These are phyloP conservation scores for Thymus quinquecostatus DNA, from an alignment of 257 asterid species.

Conservation along the genomic window DNA sequence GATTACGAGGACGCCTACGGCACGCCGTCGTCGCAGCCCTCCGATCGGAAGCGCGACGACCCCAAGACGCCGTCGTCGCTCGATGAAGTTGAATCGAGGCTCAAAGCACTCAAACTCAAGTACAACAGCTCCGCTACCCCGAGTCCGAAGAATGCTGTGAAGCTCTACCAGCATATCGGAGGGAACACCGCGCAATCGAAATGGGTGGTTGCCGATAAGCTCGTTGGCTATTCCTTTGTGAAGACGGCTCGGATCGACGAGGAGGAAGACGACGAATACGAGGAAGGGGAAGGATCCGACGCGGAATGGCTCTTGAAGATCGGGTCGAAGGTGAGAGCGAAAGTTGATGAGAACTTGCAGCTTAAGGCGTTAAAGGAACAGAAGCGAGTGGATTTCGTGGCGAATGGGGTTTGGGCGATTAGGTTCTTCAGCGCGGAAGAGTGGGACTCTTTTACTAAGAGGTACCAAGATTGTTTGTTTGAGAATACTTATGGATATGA, in stretches of 20 bases:
- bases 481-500: constrained; percentile 86
- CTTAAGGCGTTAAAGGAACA: constrained; percentile 75
- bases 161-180: constrained; percentile 63
- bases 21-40: constrained; percentile 66
- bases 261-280: constrained; percentile 50
- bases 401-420: constrained; percentile 86
- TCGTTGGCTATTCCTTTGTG: constrained; percentile 51
- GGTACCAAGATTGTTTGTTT: constrained; percentile 68
- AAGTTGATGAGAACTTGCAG: constrained; percentile 64
- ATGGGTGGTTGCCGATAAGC: constrained; percentile 74
- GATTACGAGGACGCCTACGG: constrained; percentile 52
- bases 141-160: constrained; percentile 58
- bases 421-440: constrained; percentile 62
- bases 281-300: constrained; percentile 45
- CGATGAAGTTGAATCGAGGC: constrained; percentile 78
- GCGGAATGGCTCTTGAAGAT: constrained; percentile 69
- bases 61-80: constrained; percentile 68
- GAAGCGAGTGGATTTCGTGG: constrained; percentile 79
- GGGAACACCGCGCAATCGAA: constrained; percentile 61
- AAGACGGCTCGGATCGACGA: constrained; percentile 42
- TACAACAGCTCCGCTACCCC: constrained; percentile 41
- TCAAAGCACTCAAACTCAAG: constrained; percentile 83
- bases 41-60: constrained; percentile 36
- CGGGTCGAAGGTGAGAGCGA: constrained; percentile 68
- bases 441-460: constrained; percentile 53